phyloP scores from a whole-genome alignment of 1,284 basidiomycete species.

The Ganoderma resinaceum region DNA sequence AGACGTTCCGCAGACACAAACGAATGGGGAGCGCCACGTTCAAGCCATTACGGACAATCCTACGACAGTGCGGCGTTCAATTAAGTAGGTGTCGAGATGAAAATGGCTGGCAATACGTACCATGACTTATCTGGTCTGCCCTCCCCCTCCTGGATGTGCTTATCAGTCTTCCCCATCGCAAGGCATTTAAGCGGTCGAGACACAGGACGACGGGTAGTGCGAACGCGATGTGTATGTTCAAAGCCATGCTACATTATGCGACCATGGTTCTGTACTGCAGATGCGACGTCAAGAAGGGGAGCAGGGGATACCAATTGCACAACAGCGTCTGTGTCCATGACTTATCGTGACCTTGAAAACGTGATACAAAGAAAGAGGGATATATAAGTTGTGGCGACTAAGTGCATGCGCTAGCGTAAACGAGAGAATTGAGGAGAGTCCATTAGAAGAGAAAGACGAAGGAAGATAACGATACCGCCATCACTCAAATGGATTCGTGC shows the following conservation, averaged over 20 bases:
- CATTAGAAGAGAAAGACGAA: not conserved
- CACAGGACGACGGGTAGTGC: not conserved
- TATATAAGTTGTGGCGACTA: not conserved
- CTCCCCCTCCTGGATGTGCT: not conserved
- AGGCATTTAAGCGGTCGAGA: not conserved
- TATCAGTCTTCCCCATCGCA: not conserved
- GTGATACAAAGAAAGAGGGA: not conserved
- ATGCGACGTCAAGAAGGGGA: not conserved
- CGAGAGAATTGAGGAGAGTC: not conserved
- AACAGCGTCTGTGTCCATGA: constrained; percentile 1
- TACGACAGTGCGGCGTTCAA: not conserved
- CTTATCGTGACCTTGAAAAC: not conserved
- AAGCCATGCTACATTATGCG: constrained; percentile 12
- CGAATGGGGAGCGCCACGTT: not conserved
- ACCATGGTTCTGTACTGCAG: not conserved
- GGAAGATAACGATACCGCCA: constrained; percentile 8
- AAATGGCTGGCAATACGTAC: not conserved
- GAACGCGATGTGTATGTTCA: not conserved
- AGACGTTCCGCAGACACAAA: not conserved
- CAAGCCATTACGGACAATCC: not conserved
- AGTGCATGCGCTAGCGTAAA: not conserved
- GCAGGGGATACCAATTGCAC: constrained; percentile 1
- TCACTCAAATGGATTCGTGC: constrained; percentile 79
- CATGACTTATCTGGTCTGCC: not conserved
- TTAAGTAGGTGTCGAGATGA: not conserved